Evolutionary conservation across 768 basidiomycete genomes (phyloP).

Genomic region (Pleurotus ostreatus): DNA sequence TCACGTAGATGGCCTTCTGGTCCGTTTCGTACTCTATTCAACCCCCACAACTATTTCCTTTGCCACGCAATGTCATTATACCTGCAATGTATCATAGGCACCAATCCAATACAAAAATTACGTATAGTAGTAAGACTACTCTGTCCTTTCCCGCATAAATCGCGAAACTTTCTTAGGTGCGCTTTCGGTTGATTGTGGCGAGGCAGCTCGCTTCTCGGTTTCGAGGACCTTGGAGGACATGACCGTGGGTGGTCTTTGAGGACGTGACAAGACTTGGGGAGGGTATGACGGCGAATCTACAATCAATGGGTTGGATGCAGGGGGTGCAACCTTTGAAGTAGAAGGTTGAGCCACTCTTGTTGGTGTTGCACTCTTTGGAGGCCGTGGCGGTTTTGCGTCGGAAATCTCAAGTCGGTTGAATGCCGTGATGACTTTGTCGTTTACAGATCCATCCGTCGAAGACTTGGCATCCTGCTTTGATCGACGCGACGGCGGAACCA

Average conservation of each 20-base stretch:
- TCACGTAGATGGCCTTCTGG: conserved; percentile 2
- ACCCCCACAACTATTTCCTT: background rate
- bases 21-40: background rate
- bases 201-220: conserved; percentile 14
- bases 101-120: background rate
- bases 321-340: conserved; percentile 4
- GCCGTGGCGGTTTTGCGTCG: background rate
- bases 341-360: conserved; percentile 10
- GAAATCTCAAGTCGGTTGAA: conserved; percentile 1
- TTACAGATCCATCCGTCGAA: background rate
- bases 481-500: conserved; percentile 21
- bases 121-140: background rate
- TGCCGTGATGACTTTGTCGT: background rate
- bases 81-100: conserved; percentile 8
- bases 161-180: conserved; percentile 21
- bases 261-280: conserved; percentile 14
- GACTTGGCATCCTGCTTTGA: conserved; percentile 28
- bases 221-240: conserved; percentile 21
- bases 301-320: conserved; percentile 16
- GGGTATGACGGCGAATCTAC: conserved; percentile 20
- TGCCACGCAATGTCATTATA: background rate
- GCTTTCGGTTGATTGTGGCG: conserved; percentile 26
- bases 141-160: conserved; percentile 30
- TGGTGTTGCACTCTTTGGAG: conserved; percentile 6
- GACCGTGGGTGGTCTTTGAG: conserved; percentile 23